Percentiles rank a stretch among this genome's conserved stretches.
These are phyloP conservation scores for Trichoderma sp. DNA, from an alignment of 2,329 filamentous ascomycete species.

Conservation along the genomic window DNA sequence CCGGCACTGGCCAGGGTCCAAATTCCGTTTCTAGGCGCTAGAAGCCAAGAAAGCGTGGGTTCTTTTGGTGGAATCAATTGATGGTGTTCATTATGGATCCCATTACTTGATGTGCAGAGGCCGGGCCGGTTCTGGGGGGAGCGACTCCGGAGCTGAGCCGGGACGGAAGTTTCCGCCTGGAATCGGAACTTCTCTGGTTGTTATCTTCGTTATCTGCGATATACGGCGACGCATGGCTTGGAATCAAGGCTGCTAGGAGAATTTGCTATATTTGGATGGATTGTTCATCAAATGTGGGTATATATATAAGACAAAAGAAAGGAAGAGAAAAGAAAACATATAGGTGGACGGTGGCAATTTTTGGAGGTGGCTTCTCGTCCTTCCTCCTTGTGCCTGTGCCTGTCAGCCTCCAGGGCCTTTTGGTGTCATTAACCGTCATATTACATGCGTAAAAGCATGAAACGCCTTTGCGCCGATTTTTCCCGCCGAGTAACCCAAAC, in stretches of 20 bases:
- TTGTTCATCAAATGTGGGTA: conserved; percentile 2
- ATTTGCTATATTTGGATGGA: not conserved
- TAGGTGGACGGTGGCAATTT: not conserved
- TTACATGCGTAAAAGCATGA: not conserved
- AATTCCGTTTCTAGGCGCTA: not conserved
- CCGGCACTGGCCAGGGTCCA: not conserved
- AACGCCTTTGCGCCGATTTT: conserved; percentile 9
- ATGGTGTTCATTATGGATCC: not conserved
- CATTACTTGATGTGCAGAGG: not conserved
- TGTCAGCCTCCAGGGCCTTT: conserved; percentile 12
- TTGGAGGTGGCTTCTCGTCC: not conserved
- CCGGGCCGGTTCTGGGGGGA: conserved; percentile 8
- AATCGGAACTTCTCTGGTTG: not conserved
- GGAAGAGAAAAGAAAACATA: not conserved
- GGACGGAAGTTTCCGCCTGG: not conserved
- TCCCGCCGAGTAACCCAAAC: not conserved
- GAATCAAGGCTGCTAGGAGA: not conserved
- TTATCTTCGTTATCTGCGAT: not conserved
- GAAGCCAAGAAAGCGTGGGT: not conserved
- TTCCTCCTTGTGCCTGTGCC: not conserved
- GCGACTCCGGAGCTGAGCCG: not conserved
- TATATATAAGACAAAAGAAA: conserved; percentile 8
- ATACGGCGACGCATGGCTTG: not conserved
- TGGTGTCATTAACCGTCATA: not conserved
- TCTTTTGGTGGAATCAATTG: not conserved